Evolutionary conservation across 116 monocot species (phyloP).

Genomic region (Dioscorea cayenensis): DNA sequence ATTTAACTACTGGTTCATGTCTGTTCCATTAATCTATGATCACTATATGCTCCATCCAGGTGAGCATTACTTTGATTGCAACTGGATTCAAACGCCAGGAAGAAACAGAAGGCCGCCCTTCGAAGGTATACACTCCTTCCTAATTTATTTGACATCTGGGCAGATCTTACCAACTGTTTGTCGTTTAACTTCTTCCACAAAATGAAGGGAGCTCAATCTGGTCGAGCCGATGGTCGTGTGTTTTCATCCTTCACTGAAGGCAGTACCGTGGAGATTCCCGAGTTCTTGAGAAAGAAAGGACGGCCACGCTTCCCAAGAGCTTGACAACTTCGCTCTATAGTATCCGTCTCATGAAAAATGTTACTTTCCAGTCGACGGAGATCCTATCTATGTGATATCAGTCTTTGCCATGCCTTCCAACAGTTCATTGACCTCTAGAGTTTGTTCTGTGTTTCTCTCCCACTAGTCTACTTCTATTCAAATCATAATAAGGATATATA

Average conservation of each 20-base stretch:
- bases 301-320: conserved; percentile 61
- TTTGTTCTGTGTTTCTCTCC: not conserved
- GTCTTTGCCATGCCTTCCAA: too few relatives aligned
- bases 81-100: conserved; percentile 88
- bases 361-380: too few relatives aligned
- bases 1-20: not conserved
- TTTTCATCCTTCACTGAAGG: conserved; percentile 41
- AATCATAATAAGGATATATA: not conserved
- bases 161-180: not conserved
- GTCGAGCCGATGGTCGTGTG: conserved; percentile 31
- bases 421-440: not conserved
- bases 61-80: conserved; percentile 88
- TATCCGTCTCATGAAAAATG: too few relatives aligned
- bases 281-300: conserved; percentile 74
- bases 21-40: not conserved
- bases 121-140: conserved; percentile 26
- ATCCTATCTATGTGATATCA: too few relatives aligned
- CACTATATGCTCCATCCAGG: conserved; percentile 32
- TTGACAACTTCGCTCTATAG: conserved; percentile 12
- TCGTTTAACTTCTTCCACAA: not conserved
- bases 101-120: conserved; percentile 40
- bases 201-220: conserved; percentile 31
- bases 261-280: conserved; percentile 56
- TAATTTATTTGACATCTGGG: not conserved
- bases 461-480: not conserved